Percentiles rank a stretch among this genome's conserved stretches.
Conservation (phyloP, 2,329 filamentous ascomycete species). For the Hawksworthiomyces lignivorus region DNA sequence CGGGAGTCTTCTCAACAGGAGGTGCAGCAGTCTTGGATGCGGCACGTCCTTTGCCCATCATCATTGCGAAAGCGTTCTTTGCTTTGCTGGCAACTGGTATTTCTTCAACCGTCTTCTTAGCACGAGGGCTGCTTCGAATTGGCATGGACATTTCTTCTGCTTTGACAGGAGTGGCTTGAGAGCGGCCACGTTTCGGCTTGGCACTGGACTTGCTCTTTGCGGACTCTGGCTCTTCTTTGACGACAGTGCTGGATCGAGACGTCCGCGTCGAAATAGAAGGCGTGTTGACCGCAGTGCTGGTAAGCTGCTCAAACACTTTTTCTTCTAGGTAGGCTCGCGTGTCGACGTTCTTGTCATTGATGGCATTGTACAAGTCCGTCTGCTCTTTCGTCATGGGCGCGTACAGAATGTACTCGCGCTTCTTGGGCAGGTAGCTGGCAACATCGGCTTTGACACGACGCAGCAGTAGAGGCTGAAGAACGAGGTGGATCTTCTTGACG, state of each 20-base stretch:
- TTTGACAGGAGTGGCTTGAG: background rate
- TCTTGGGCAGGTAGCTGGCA: slow-evolving; percentile 83
- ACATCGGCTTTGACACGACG: slow-evolving; percentile 90
- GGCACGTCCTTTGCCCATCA: slow-evolving; percentile 39
- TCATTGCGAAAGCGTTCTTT: slow-evolving; percentile 42
- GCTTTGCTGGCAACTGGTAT: slow-evolving; percentile 16
- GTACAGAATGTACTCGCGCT: slow-evolving; percentile 92
- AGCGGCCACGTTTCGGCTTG: slow-evolving; percentile 16
- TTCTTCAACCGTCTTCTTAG: slow-evolving; percentile 19
- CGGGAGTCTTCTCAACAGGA: slow-evolving; percentile 1
- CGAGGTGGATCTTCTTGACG: slow-evolving; percentile 86
- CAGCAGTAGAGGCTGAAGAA: slow-evolving; percentile 84
- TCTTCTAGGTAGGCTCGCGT: slow-evolving; percentile 73
- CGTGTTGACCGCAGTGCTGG: slow-evolving; percentile 26
- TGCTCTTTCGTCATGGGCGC: slow-evolving; percentile 88
- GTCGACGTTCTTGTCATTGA: slow-evolving; percentile 50
- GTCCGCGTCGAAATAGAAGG: slow-evolving; percentile 15
- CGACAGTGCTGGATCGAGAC: slow-evolving; percentile 31
- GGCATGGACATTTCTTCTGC: slow-evolving; percentile 14
- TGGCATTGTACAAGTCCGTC: slow-evolving; percentile 73
- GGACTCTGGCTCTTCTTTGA: background rate
- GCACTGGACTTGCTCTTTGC: slow-evolving; percentile 3
- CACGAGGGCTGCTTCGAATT: slow-evolving; percentile 28
- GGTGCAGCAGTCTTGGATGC: background rate
- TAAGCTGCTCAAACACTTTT: slow-evolving; percentile 63